Percentiles rank a stretch among this genome's conserved stretches.
These are phyloP conservation scores for Aureobasidium pullulans DNA, from an alignment of 2,329 filamentous ascomycete species.

Conservation along the genomic window DNA sequence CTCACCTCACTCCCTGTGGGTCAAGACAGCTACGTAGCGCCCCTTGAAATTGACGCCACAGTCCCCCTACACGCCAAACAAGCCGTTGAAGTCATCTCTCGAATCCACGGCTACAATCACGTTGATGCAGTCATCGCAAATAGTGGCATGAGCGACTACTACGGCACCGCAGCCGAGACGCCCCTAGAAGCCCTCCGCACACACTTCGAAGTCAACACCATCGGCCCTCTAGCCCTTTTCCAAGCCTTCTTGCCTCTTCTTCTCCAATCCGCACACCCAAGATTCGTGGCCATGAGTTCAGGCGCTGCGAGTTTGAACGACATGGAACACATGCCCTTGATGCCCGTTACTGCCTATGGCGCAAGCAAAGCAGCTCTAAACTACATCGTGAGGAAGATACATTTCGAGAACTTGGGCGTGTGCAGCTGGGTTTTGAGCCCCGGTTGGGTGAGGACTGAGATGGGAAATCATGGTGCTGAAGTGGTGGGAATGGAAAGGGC, in stretches of 20 bases:
- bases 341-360: constrained; percentile 36
- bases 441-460: constrained; percentile 34
- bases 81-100: no score
- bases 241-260: constrained; percentile 36
- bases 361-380: constrained; percentile 37
- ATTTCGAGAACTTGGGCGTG: constrained; percentile 27
- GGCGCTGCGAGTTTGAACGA: background rate
- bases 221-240: no score
- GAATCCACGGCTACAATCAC: no score
- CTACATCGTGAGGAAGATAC: constrained; percentile 30
- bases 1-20: no score
- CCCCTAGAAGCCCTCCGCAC: no score
- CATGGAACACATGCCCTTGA: constrained; percentile 15
- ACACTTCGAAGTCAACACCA: no score
- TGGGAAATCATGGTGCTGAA: constrained; percentile 33
- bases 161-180: no score
- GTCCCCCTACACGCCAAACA: no score
- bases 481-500: constrained; percentile 27
- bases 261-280: constrained; percentile 26
- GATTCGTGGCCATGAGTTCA: constrained; percentile 32
- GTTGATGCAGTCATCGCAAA: no score
- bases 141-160: no score
- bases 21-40: no score
- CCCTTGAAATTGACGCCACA: no score
- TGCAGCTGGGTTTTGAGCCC: background rate